Percentiles rank a stretch among this genome's conserved stretches.
Conservation (phyloP, 140 eudicot species). For the Senecio squalidus region DNA sequence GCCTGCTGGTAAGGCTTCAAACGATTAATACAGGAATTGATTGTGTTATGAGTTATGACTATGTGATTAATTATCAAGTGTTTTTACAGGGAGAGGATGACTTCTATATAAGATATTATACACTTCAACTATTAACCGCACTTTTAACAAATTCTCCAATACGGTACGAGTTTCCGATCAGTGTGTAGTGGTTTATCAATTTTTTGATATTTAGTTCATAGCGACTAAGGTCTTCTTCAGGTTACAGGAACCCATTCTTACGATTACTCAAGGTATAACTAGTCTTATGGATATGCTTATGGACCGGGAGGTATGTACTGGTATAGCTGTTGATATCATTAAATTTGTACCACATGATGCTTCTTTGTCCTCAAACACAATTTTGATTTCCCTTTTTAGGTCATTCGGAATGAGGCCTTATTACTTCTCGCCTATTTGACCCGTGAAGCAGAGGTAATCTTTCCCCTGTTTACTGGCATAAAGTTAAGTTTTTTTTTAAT, state of each 20-base stretch:
- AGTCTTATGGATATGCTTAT: conserved; percentile 97
- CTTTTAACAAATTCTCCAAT: conserved; percentile 72
- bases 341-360: background rate
- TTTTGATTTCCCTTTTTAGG: conserved; percentile 37
- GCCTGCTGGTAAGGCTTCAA: conserved; percentile 63
- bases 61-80: conserved; percentile 12
- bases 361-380: background rate
- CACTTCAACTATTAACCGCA: conserved; percentile 87
- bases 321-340: conserved; percentile 2
- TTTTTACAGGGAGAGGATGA: conserved; percentile 82
- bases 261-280: conserved; percentile 84
- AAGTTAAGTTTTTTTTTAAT: background rate
- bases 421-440: too few relatives aligned
- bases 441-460: conserved; percentile 89
- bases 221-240: conserved; percentile 38
- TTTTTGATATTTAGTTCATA: background rate
- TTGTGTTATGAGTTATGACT: background rate
- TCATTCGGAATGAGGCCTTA: conserved; percentile 90
- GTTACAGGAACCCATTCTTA: conserved; percentile 93
- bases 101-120: conserved; percentile 84
- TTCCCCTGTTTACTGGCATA: background rate
- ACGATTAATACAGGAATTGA: background rate
- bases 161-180: conserved; percentile 43
- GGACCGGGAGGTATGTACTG: conserved; percentile 85
- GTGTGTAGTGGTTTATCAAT: background rate